A percentile compares a stretch with the other conserved stretches of the same genome.
These are phyloP conservation scores for Pseudoperonospora humuli DNA, from an alignment of 352 stramenopile genomes.

Conservation along the genomic window DNA sequence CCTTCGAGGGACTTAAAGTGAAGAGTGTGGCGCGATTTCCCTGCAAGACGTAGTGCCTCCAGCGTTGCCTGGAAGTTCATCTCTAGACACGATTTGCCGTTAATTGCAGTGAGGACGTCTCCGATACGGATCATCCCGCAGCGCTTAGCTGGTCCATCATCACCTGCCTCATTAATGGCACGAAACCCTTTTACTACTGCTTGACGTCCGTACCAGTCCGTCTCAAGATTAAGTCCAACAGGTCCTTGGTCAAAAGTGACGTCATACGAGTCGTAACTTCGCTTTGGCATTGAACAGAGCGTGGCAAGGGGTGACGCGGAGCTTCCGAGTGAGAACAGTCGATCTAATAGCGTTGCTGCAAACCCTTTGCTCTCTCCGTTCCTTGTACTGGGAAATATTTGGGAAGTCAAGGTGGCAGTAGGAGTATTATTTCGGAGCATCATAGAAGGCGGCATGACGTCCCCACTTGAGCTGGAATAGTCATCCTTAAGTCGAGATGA, in stretches of 20 bases:
- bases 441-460: too few relatives aligned
- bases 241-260: conserved; percentile 55
- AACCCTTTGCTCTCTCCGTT: too few relatives aligned
- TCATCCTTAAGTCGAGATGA: conserved; percentile 5
- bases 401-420: too few relatives aligned
- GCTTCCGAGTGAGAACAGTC: conserved; percentile 8
- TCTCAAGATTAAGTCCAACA: conserved; percentile 62
- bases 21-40: conserved; percentile 38
- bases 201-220: conserved; percentile 66
- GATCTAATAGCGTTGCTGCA: conserved; percentile 7
- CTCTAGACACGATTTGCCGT: conserved; percentile 59
- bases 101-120: conserved; percentile 70
- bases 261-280: conserved; percentile 64
- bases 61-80: conserved; percentile 59
- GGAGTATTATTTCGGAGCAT: too few relatives aligned
- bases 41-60: conserved; percentile 33
- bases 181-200: conserved; percentile 69
- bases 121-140: conserved; percentile 57
- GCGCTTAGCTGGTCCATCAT: conserved; percentile 43
- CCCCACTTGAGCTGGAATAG: conserved; percentile 3
- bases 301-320: conserved; percentile 6
- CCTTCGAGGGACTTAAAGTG: conserved; percentile 72
- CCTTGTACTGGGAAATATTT: too few relatives aligned
- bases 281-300: conserved; percentile 1
- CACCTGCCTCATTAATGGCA: conserved; percentile 28